Conservation (phyloP, 192 early-diverging fungal species). For the Backusella parvicylindrica region DNA sequence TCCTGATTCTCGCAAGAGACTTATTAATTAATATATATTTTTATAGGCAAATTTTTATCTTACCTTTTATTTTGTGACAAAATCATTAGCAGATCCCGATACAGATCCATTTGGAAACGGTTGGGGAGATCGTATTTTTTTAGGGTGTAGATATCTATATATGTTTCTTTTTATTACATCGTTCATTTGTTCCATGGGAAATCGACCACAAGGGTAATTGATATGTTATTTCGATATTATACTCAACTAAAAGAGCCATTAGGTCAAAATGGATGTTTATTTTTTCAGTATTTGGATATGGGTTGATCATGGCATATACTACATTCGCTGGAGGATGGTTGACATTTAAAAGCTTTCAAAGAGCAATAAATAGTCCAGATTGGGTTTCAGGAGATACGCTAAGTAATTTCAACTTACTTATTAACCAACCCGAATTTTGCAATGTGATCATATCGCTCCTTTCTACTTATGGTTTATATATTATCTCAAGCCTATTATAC, state of each 20-base stretch:
- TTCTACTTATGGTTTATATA: constrained; percentile 74
- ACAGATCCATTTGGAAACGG: constrained; percentile 45
- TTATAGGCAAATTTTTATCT: constrained; percentile 57
- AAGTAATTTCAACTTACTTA: neutral
- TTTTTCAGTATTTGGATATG: constrained; percentile 44
- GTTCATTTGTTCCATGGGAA: constrained; percentile 54
- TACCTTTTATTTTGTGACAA: constrained; percentile 53
- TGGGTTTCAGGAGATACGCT: constrained; percentile 7
- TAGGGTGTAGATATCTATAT: constrained; percentile 45
- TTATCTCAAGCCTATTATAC: constrained; percentile 63
- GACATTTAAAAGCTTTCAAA: constrained; percentile 36
- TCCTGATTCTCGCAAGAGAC: no score
- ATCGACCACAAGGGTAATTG: constrained; percentile 36
- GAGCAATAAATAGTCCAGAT: constrained; percentile 9
- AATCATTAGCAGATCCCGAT: constrained; percentile 36
- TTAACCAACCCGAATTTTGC: constrained; percentile 39
- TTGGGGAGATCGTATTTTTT: constrained; percentile 45
- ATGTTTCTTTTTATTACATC: constrained; percentile 44
- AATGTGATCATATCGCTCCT: constrained; percentile 62
- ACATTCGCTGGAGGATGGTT: constrained; percentile 52
- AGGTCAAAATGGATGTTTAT: constrained; percentile 57
- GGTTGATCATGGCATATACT: constrained; percentile 51
- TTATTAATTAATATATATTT: neutral
- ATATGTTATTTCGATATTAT: neutral
- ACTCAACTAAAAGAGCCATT: neutral